Base-by-base conservation (phyloP, 2,329 filamentous ascomycete species). In the Colletotrichum lupini region DNA sequence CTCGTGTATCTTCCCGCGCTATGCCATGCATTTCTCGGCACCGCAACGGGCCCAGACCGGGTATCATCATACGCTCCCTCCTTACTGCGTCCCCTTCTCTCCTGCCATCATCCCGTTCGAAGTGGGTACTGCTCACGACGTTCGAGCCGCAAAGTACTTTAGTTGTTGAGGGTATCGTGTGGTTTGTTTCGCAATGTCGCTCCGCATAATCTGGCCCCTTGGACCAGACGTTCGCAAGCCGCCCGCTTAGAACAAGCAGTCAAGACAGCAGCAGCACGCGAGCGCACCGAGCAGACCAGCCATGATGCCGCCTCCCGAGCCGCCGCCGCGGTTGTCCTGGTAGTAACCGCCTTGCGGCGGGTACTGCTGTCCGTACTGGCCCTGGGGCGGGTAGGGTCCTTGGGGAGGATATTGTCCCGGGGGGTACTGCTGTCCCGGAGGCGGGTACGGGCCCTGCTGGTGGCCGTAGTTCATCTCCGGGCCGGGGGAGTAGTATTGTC, bases 181-280 rank as follows among this genome's bases (percentile, higher is more conserved):
- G n/a, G 4, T 64, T 32, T 49, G 61, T 49, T 19, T 53, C 8
- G 7, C 22, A 55, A 26, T 22, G 24, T 53, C 52, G 24, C 28
- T 62, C 37, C 24, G 42, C 11, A 9, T 7, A 11, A 49, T 19
- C 3, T n/a, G 37, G 14, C 37, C 14, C 37, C 32, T 32, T 42
- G 6, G 2, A 5, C 12, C 37, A 19, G 37, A 42, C 37, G 37
- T 42, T 42, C 42, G 42, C 19, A 24, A 32, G 32, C 11, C 52
- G 59, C 28, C 26, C 55, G 37, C 69, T 80, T 86, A 91, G 77
- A 89, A 90, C n/a, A 90, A 78, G 57, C 84, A 82, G 75, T 91
- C 89, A 77, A 91, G 78, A 78, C 89, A 91, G 81, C 89, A 91
- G 79, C 89, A 91, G 79, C 88, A 90, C 1, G 89, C 89, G 73